phyloP scores from a whole-genome alignment of 2,329 filamentous ascomycete species.

The Curvularia lunata region DNA sequence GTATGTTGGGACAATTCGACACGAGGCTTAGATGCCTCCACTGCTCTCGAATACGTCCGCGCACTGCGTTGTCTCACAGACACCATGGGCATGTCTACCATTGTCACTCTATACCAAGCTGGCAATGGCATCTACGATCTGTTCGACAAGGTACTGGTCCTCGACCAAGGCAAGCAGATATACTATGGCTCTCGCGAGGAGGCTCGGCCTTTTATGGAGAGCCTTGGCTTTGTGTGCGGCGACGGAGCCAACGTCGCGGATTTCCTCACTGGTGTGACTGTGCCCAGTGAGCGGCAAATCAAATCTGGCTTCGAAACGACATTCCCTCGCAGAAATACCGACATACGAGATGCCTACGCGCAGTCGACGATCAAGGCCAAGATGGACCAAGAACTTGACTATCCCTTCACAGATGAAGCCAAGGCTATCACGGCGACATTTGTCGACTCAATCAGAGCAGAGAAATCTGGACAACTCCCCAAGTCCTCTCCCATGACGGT shows the following conservation, averaged over 20 bases:
- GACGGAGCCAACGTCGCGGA: slow-evolving; percentile 72
- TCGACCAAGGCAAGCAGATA: slow-evolving; percentile 78
- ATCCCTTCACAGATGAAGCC: slow-evolving; percentile 58
- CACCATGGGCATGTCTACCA: slow-evolving; percentile 56
- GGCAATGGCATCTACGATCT: slow-evolving; percentile 60
- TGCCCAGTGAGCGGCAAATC: slow-evolving; percentile 52
- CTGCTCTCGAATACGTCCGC: slow-evolving; percentile 62
- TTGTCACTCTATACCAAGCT: slow-evolving; percentile 63
- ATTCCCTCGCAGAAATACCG: slow-evolving; percentile 53
- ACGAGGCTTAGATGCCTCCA: slow-evolving; percentile 47
- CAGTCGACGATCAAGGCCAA: slow-evolving; percentile 56
- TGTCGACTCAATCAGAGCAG: slow-evolving; percentile 57
- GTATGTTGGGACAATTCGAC: slow-evolving; percentile 58
- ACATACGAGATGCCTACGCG: slow-evolving; percentile 56
- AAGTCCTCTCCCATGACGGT: slow-evolving; percentile 61
- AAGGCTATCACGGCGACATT: slow-evolving; percentile 57
- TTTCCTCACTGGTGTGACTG: slow-evolving; percentile 76
- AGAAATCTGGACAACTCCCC: slow-evolving; percentile 63
- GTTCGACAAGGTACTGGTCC: slow-evolving; percentile 75
- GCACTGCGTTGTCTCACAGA: slow-evolving; percentile 59
- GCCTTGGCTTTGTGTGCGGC: slow-evolving; percentile 69
- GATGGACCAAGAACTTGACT: slow-evolving; percentile 65
- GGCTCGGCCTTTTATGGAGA: slow-evolving; percentile 70
- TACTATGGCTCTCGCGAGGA: slow-evolving; percentile 69
- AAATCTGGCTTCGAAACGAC: slow-evolving; percentile 47